Evolutionary conservation across 1,284 basidiomycete species (phyloP), one percentile per base, ranked within the genome.

Genomic region (Cerrena zonata): DNA sequence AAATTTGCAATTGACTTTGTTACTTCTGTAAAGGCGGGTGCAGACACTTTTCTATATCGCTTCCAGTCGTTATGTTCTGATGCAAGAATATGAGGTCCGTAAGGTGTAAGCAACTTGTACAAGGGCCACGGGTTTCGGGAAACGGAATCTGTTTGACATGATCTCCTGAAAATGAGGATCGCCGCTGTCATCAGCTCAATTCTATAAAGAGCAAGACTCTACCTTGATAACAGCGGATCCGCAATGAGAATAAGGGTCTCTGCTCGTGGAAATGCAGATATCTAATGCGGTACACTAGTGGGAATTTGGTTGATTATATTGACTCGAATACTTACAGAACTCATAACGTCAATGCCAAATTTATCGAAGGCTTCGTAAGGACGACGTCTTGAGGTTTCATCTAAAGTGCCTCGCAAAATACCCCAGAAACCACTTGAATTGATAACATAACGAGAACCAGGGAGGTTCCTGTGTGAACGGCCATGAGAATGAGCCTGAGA

Each of bases 1-100:
- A n/a, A 27, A 5, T 47, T 18, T 34, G n/a, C n/a, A n/a, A n/a
- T n/a, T n/a, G n/a, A n/a, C n/a, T 2, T 19, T 7, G 10, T 41
- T 23, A 71, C 70, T 51, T 72, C 71, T 19, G 66, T 70, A 52
- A 73, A 71, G 0, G 67, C 61, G 5, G 69, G 70, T 7, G 65
- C 65, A 21, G 64, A 51, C 26, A 73, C 73, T 59, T 76, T 78
- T 26, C 79, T 65, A 54, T 78, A 78, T 44, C 72, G 72, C 54
- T 79, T 78, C 79, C 79, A 81, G 55, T 78, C 69, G 12, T 79
- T 74, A 13, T 72, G 74, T 56, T 81, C 79, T 0, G 77, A 75
- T 1, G 70, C 72, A 5, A 82, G 68, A 39, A 82, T 76, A 48
- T 82, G 82, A 3, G 59, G 53, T 3, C 79, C 79, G 57, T 73